phyloP scores from a whole-genome alignment of 352 stramenopile genomes.

The Pythium insidiosum region DNA sequence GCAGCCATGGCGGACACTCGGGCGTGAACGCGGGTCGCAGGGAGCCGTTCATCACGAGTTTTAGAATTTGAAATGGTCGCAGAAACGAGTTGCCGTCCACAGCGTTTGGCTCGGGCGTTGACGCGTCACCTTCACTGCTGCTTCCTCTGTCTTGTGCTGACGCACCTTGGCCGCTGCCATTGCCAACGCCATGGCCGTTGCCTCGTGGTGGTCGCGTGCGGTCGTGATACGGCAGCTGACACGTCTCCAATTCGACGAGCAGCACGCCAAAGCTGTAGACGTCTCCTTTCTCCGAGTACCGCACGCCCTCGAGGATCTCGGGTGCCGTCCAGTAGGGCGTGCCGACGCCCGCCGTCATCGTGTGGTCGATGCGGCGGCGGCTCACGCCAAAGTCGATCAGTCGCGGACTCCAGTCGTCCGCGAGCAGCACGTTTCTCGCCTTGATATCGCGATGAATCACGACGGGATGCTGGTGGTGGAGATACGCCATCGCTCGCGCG shows the following conservation, averaged over 20 bases:
- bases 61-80: neutral
- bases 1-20: constrained; percentile 5
- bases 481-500: neutral
- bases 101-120: neutral
- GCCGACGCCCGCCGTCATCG: constrained; percentile 5
- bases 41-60: neutral
- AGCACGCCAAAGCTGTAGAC: constrained; percentile 40
- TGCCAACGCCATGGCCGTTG: neutral
- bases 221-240: constrained; percentile 5
- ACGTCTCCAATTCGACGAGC: constrained; percentile 16
- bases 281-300: constrained; percentile 26
- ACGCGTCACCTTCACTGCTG: neutral
- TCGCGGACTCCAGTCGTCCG: constrained; percentile 21
- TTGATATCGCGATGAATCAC: neutral
- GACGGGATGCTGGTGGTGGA: neutral
- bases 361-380: constrained; percentile 10
- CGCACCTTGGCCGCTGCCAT: too few relatives aligned
- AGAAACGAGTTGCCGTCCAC: neutral
- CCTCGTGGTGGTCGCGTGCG: neutral
- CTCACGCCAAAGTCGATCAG: constrained; percentile 38
- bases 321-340: constrained; percentile 24
- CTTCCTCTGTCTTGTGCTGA: too few relatives aligned
- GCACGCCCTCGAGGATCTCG: constrained; percentile 26
- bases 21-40: neutral
- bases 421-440: constrained; percentile 15